phyloP scores from a whole-genome alignment of 805 yeast species.

The Candida caryicola region DNA sequence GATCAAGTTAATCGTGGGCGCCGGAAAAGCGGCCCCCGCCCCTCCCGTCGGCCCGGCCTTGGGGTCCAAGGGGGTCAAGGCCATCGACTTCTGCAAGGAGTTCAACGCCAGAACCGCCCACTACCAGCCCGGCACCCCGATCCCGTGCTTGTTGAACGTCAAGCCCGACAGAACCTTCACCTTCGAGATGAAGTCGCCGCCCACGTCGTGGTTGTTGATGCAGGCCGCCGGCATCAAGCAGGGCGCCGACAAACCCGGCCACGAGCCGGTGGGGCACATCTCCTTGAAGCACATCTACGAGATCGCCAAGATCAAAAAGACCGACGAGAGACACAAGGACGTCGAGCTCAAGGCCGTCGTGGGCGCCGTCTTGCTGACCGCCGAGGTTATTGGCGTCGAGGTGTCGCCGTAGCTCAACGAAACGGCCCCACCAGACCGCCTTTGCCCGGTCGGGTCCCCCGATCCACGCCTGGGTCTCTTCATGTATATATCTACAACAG shows the following conservation, averaged over 20 bases:
- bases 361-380: constrained; percentile 82
- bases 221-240: constrained; percentile 78
- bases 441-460: no score
- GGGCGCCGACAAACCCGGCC: constrained; percentile 72
- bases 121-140: constrained; percentile 80
- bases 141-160: constrained; percentile 81
- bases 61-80: constrained; percentile 98
- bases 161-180: constrained; percentile 89
- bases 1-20: constrained; percentile 89
- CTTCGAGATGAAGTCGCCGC: constrained; percentile 87
- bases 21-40: constrained; percentile 97
- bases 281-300: constrained; percentile 90
- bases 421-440: no score
- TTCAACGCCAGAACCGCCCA: constrained; percentile 95
- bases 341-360: constrained; percentile 72
- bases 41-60: constrained; percentile 99
- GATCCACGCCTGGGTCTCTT: no score
- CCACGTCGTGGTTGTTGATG: constrained; percentile 80
- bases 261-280: constrained; percentile 57
- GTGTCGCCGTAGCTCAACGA: constrained; percentile 71
- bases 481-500: not conserved
- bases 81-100: constrained; percentile 97
- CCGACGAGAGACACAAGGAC: constrained; percentile 73
- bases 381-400: constrained; percentile 83
- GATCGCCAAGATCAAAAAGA: constrained; percentile 89